These are phyloP conservation scores for Paraurostyla sp. DNA, from an alignment of 73 alveolate species.

Conservation along the genomic window DNA sequence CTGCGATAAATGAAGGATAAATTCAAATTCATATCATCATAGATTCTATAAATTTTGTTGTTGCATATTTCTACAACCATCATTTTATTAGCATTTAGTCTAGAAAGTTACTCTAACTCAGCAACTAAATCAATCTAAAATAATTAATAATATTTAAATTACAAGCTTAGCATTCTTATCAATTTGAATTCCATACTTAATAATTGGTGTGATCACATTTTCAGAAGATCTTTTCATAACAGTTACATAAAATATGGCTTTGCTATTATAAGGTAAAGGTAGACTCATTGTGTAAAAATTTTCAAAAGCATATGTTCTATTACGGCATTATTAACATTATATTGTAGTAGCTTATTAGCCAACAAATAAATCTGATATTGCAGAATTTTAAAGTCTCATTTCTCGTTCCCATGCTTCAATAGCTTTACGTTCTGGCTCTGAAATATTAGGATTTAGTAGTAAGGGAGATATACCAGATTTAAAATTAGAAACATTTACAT, in stretches of 20 bases:
- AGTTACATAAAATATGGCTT: conserved; percentile 42
- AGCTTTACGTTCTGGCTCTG: conserved; percentile 59
- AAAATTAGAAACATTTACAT: not conserved
- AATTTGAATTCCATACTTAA: conserved; percentile 54
- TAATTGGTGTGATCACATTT: conserved; percentile 28
- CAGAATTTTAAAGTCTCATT: conserved; percentile 34
- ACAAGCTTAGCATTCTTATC: conserved; percentile 55
- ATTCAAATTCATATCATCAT: not conserved
- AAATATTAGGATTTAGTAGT: conserved; percentile 29
- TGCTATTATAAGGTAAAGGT: conserved; percentile 63
- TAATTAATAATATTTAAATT: not conserved
- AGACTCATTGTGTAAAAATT: conserved; percentile 59
- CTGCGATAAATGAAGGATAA: conserved; percentile 20
- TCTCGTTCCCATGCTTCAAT: conserved; percentile 62
- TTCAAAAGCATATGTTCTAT: conserved; percentile 57
- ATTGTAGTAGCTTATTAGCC: conserved; percentile 57
- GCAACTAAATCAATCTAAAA: conserved; percentile 32
- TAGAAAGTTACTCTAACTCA: conserved; percentile 38
- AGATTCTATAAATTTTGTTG: conserved; percentile 52
- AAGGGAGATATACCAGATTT: conserved; percentile 5
- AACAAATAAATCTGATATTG: conserved; percentile 59
- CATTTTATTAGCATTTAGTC: conserved; percentile 25
- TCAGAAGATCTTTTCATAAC: conserved; percentile 40
- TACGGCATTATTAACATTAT: conserved; percentile 54
- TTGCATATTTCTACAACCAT: conserved; percentile 53